Conservation (phyloP, 306 rosid species). For the Lathyrus sativus region DNA sequence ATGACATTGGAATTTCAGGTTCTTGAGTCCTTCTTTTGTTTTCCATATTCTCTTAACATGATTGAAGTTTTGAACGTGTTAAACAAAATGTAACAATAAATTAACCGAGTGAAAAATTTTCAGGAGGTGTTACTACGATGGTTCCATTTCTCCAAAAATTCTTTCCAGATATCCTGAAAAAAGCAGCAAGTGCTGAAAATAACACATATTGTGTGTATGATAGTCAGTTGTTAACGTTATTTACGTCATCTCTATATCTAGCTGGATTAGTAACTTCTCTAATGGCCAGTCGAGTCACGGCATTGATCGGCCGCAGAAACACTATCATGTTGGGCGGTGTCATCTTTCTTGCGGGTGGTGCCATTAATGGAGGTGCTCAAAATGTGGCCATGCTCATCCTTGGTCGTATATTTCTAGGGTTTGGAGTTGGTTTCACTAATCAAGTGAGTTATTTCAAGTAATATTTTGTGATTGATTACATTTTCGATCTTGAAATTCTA, state of each 20-base stretch:
- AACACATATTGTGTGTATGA: slow-evolving; percentile 67
- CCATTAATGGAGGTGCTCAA: slow-evolving; percentile 63
- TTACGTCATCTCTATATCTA: slow-evolving; percentile 66
- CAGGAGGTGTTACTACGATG: slow-evolving; percentile 78
- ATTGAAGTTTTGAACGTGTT: not conserved
- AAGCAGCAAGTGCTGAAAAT: slow-evolving; percentile 38
- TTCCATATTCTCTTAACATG: too few species aligned
- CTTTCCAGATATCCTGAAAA: slow-evolving; percentile 57
- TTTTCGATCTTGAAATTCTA: not conserved
- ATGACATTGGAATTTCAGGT: slow-evolving; percentile 71
- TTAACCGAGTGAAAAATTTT: not conserved
- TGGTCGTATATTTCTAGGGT: slow-evolving; percentile 71
- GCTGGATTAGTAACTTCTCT: slow-evolving; percentile 57
- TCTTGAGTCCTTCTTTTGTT: not conserved
- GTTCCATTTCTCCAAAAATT: slow-evolving; percentile 54
- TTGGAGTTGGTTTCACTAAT: slow-evolving; percentile 72
- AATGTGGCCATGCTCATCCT: slow-evolving; percentile 63
- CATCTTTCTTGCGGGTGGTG: slow-evolving; percentile 59
- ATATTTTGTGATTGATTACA: not conserved
- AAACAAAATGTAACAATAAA: not conserved
- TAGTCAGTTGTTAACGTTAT: slow-evolving; percentile 60
- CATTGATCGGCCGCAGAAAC: slow-evolving; percentile 48
- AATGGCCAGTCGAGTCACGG: slow-evolving; percentile 56
- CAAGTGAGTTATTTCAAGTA: slow-evolving; percentile 41
- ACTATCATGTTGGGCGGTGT: slow-evolving; percentile 64